Percentiles rank a stretch among this genome's conserved stretches.
Evolutionary conservation across 73 alveolate species (phyloP).

Genomic region (Paramecium pentaurelia): DNA sequence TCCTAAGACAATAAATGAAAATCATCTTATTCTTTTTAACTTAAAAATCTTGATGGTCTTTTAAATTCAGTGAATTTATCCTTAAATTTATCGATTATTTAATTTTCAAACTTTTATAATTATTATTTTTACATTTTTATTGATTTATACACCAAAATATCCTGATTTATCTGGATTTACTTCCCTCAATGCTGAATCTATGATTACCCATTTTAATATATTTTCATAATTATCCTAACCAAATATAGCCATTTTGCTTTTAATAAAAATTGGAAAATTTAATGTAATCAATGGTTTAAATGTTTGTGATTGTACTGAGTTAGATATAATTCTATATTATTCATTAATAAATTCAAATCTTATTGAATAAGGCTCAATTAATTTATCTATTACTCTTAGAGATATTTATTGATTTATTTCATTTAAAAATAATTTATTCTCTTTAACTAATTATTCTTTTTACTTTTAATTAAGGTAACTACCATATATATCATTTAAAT

Average conservation of each 20-base stretch:
- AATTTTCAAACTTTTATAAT: not conserved
- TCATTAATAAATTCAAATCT: conserved; percentile 28
- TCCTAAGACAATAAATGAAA: not conserved
- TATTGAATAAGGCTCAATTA: not conserved
- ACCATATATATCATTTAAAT: not conserved
- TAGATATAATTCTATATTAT: not conserved
- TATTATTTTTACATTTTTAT: not conserved
- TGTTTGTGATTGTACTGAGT: not conserved
- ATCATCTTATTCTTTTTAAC: not conserved
- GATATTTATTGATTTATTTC: conserved; percentile 18
- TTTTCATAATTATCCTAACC: not conserved
- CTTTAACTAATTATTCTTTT: not conserved
- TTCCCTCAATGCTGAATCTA: conserved; percentile 32
- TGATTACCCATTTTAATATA: conserved; percentile 32
- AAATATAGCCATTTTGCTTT: not conserved
- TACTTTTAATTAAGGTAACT: not conserved
- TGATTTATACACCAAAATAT: not conserved
- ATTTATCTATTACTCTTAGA: not conserved
- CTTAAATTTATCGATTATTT: not conserved
- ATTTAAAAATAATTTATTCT: not conserved
- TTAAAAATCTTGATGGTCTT: not conserved
- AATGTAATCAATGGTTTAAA: not conserved
- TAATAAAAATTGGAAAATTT: not conserved
- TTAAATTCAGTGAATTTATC: not conserved
- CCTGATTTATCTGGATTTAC: conserved; percentile 2